These are phyloP conservation scores for Meredithiella fracta DNA, from an alignment of 2,329 filamentous ascomycete genomes.

Conservation along the genomic window DNA sequence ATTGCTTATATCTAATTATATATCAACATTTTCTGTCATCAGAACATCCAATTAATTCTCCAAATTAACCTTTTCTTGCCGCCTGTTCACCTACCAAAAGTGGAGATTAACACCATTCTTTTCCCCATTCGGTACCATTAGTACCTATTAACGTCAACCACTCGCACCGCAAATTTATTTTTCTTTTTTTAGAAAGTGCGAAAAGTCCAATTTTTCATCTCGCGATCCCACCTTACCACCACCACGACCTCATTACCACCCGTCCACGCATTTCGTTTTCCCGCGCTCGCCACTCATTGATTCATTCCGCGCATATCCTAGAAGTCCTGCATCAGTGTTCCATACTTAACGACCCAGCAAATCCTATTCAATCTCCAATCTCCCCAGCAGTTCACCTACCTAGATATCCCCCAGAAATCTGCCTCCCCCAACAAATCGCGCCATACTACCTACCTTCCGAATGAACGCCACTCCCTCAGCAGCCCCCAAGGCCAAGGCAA, in stretches of 20 bases:
- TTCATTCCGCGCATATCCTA: too few species aligned
- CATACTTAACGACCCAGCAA: too few species aligned
- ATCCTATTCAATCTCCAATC: too few species aligned
- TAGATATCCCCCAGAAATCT: too few species aligned
- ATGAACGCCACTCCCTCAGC: constrained; percentile 8
- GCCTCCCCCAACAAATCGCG: too few species aligned
- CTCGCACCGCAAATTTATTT: not conserved
- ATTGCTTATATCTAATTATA: too few species aligned
- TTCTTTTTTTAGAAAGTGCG: not conserved
- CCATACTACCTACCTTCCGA: not conserved
- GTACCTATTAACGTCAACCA: not conserved
- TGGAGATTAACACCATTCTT: not conserved
- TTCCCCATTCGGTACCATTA: not conserved
- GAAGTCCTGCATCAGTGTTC: too few species aligned
- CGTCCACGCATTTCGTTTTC: not conserved
- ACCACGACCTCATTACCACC: not conserved
- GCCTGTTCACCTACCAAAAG: not conserved
- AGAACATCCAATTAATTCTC: not conserved
- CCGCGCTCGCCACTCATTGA: too few species aligned
- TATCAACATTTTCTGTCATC: not conserved
- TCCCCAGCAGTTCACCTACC: too few species aligned
- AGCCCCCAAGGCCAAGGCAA: constrained; percentile 8
- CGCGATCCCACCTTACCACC: not conserved
- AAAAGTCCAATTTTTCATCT: not conserved
- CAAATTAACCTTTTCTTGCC: not conserved